Evolutionary conservation across 1,284 basidiomycete species (phyloP), one percentile per base, ranked within the genome.

Genomic region (Tremellales sp.): DNA sequence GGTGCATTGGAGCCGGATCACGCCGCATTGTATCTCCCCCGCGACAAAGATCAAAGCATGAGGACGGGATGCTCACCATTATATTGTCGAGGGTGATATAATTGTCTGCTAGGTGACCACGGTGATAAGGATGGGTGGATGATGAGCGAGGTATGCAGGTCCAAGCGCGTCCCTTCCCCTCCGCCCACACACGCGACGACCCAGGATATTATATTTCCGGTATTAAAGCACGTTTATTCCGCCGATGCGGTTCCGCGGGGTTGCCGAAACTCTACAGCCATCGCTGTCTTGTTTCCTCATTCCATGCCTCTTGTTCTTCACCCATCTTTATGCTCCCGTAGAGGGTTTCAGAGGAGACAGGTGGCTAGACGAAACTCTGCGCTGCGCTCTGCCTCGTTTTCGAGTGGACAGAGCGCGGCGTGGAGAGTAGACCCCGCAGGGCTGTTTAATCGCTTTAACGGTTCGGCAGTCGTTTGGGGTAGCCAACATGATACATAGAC

Each of bases 391-490:
- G 21, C 14, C 13, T 34, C 31, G 44, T 34, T 22, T 7, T 8
- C 3, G n/a, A 26, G 32, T 32, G 10, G 36, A 41, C 32, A 40
- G 25, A n/a, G n/a, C n/a, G n/a, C n/a, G n/a, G n/a, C n/a, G 27
- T 27, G 36, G 4, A 40, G 40, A 53, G 27, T 45, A 49, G 55
- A 40, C 53, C 55, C 58, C 56, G 58, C 58, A 60, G 58, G 56
- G 57, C 56, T 53, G 54, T 37, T 46, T 40, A 24, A 35, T 29
- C 32, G 14, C 12, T 25, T 5, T 19, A 24, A 39, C 45, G 46
- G 34, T 35, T 22, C 46, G 43, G 27, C 54, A 37, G 57, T 60
- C 50, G 57, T 60, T 57, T 58, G 55, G 57, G 57, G 53, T 46
- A 26, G 47, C 33, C 32, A 40, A 50, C 19, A 27, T 44, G n/a